These are phyloP conservation scores for Fusarium annulatum DNA, from an alignment of 2,329 filamentous ascomycete species.

Conservation along the genomic window DNA sequence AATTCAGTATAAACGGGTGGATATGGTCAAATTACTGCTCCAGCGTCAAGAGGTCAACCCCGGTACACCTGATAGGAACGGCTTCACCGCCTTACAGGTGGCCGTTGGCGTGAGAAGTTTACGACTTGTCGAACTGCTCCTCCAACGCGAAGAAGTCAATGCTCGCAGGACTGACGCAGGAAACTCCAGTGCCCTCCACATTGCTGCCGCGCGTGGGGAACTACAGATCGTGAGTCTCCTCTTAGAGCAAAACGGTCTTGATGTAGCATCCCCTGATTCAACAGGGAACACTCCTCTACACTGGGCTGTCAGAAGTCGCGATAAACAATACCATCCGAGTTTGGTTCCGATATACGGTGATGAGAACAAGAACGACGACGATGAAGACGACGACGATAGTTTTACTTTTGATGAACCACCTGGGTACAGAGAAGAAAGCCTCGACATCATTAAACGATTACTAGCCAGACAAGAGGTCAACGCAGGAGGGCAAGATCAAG, in stretches of 20 bases:
- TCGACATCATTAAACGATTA: conserved; percentile 7
- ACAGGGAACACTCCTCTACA: neutral
- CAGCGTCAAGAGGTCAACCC: neutral
- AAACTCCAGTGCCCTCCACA: neutral
- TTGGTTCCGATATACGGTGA: neutral
- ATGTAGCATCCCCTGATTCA: neutral
- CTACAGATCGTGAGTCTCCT: conserved; percentile 1
- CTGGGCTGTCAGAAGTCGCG: conserved; percentile 3
- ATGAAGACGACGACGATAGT: neutral
- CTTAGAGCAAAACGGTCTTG: neutral
- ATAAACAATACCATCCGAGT: neutral
- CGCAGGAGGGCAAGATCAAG: neutral
- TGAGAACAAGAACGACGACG: neutral
- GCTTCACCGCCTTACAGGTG: neutral
- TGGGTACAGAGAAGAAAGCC: neutral
- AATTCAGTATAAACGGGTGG: neutral
- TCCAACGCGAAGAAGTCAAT: conserved; percentile 5
- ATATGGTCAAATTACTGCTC: neutral
- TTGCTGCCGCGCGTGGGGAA: neutral
- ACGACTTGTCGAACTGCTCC: neutral
- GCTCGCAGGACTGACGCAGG: neutral
- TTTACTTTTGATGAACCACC: neutral
- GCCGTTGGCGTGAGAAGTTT: neutral
- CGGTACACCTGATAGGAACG: neutral
- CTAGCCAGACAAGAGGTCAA: neutral